Base-by-base conservation (phyloP, 495 filamentous ascomycete genomes). In the Haplographium delicatum region DNA sequence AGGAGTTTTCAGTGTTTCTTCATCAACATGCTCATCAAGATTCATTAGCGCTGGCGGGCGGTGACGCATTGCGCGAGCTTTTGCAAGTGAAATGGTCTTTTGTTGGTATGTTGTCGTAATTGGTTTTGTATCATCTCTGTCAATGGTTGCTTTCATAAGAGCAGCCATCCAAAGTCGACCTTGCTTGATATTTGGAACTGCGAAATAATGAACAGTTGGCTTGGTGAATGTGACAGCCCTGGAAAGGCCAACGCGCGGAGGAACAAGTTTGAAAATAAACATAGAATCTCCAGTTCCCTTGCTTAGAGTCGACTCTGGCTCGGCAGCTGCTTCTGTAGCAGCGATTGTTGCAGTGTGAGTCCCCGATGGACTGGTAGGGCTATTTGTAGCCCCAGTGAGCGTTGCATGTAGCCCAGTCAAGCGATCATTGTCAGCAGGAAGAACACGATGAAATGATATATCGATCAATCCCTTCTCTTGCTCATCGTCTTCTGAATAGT, bases 261-360 rank as follows among this genome's bases (percentile, higher is more conserved):
- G 93, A 6, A 95, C 84, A 18, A 99, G 83, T 67, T 97, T 99
- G 79, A 99, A 99, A 62, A 96, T 96, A 72, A 99, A 99, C 62
- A 89, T 83, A 0, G 76, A 65, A 46, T 81, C 81, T 49, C 70
- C 56, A 26, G 71, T 66, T 56, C 35, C 28, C 37, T 56, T 64
- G 40, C 47, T 55, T 16, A 58, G 34, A 7, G 54, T 55, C 34
- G 48, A 65, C 54, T 35, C 62, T 44, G 63, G 73, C 47, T 71
- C 64, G 5, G 67, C 67, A 16, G 70, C 66, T 7, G 66, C 68
- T 34, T 69, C 72, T 23, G 71, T 63, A 19, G 70, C 68, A 0
- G 73, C 73, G 31, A 67, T 65, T 1, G 80, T 86, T 7, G 75
- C 69, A 41, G 79, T 75, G 23, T 76, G 73, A 47, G 81, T 72